Conservation (phyloP, 2,329 filamentous ascomycete genomes). For the Gnomoniopsis sp. region DNA sequence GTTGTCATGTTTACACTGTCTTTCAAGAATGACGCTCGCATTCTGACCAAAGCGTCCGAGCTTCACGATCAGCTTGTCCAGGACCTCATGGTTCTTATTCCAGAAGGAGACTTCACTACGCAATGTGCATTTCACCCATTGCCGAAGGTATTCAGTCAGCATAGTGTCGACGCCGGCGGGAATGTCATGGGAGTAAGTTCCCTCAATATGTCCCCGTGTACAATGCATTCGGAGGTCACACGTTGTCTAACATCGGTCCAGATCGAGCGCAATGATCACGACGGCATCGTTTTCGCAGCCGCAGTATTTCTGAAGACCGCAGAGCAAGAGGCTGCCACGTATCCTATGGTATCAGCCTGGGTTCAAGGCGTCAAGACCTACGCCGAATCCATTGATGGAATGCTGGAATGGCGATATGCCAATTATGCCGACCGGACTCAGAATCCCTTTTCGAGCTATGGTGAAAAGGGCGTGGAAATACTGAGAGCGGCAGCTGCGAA, state of each 20-base stretch:
- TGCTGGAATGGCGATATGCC: not conserved
- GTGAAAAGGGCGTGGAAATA: not conserved
- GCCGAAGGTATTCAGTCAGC: not conserved
- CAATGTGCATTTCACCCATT: not conserved
- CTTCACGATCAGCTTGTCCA: not conserved
- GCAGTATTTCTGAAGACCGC: too few relatives aligned
- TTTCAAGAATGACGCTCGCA: not conserved
- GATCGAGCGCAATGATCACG: too few relatives aligned
- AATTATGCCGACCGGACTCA: not conserved
- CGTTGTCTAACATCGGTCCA: too few relatives aligned
- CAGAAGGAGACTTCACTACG: not conserved
- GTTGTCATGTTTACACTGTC: not conserved
- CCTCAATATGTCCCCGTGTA: too few relatives aligned
- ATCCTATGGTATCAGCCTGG: too few relatives aligned
- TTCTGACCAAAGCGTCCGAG: not conserved
- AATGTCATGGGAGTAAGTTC: not conserved
- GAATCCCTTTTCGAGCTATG: not conserved
- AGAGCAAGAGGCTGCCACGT: too few relatives aligned
- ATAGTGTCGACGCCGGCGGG: not conserved
- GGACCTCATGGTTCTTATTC: not conserved
- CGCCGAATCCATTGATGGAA: not conserved
- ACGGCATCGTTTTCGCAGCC: too few relatives aligned
- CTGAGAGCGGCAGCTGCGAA: not conserved
- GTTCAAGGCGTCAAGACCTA: not conserved
- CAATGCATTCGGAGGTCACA: too few relatives aligned